Evolutionary conservation across 805 yeast species (phyloP), one percentile per base, ranked within the genome.

Genomic region (Pichia phayaonensis): DNA sequence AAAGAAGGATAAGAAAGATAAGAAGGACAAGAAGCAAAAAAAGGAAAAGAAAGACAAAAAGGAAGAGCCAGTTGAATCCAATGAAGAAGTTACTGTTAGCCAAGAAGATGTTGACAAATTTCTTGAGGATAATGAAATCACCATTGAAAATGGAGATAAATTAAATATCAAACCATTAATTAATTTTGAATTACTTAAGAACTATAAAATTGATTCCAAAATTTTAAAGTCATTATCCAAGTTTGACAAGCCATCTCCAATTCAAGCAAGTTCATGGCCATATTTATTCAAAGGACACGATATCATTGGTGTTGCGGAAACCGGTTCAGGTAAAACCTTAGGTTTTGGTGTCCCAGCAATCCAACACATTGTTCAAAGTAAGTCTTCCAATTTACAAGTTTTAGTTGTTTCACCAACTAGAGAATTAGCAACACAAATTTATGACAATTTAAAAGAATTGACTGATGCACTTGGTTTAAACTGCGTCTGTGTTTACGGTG

Each of bases 331-430:
- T 63, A 92, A 92, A 69, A 92, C 99, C 0, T 84, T 92, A 70
- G 98, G 97, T 0, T 94, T 92, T 66, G 96, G 97, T 65, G 94
- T 94, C 31, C 99, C 99, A 45, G 97, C 97, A n/a, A 77, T 92
- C 48, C 76, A 88, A 62, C 81, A 82, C 55, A 71, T 92, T 51
- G 61, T 81, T 40, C 62, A 72, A 44, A 66, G 63, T 29, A 67
- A 70, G 44, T 65, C 68, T 38, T 69, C 68, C 38, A 84, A 84
- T 20, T 75, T 86, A 50, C 80, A 81, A 60, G 95, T 90, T 4
- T 75, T 94, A 51, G 87, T 87, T 51, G 83, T 94, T 43, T 90
- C 97, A 2, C 99, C 99, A 51, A 94, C 99, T 11, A 84, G 99
- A 75, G 99, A 94, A 70, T 78, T 94, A 61, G 99, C 99, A 2